Percentiles rank a stretch among this genome's conserved stretches.
phyloP scores from a whole-genome alignment of 257 asterid genomes.

The Solanum megistacrolobum region DNA sequence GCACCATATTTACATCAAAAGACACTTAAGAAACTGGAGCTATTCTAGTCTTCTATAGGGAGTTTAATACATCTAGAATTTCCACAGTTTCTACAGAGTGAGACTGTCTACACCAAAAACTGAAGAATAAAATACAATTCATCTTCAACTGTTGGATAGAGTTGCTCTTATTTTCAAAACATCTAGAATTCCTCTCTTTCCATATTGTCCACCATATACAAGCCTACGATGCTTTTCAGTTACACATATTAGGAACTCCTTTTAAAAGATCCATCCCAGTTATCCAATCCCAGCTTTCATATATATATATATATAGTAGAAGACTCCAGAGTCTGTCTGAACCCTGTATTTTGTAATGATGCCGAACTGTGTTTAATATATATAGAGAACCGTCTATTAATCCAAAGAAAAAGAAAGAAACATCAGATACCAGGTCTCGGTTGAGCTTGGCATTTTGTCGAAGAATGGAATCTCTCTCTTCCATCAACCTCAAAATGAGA shows the following conservation, averaged over 20 bases:
- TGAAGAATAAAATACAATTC: too few relatives aligned
- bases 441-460: constrained; percentile 7
- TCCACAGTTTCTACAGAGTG: too few relatives aligned
- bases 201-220: too few relatives aligned
- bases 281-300: neutral
- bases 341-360: neutral
- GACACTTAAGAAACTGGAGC: too few relatives aligned
- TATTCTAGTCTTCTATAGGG: too few relatives aligned
- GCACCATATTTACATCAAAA: too few relatives aligned
- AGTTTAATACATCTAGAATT: too few relatives aligned
- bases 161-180: too few relatives aligned
- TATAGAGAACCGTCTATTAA: neutral
- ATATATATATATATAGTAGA: neutral
- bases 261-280: neutral
- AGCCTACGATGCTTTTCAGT: neutral
- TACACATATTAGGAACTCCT: neutral
- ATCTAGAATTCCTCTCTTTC: too few relatives aligned
- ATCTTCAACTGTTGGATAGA: too few relatives aligned
- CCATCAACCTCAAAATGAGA: constrained; percentile 5
- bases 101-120: too few relatives aligned
- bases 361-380: neutral
- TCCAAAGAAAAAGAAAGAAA: neutral
- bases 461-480: constrained; percentile 6
- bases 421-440: constrained; percentile 6
- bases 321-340: neutral